A percentile compares a stretch with the other conserved stretches of the same genome.
Conservation (phyloP, 1,284 basidiomycete species). For the Ganoderma lucidum region DNA sequence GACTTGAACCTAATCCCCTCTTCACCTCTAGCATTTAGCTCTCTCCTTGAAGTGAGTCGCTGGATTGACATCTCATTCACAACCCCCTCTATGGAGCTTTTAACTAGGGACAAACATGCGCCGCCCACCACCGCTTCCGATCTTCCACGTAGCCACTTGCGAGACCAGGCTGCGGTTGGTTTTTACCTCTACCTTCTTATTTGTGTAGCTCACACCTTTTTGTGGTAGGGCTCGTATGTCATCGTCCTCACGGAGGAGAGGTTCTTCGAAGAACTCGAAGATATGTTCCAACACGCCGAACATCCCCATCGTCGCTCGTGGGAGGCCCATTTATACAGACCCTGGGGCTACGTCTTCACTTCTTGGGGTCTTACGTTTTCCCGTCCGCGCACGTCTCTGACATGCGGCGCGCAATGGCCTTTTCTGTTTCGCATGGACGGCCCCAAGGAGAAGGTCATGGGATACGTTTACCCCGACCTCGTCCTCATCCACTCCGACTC, state of each 20-base stretch:
- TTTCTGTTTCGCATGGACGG: background rate
- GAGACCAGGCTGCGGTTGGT: background rate
- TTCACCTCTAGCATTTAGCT: background rate
- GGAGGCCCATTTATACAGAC: background rate
- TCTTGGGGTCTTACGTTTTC: background rate
- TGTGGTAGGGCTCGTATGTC: background rate
- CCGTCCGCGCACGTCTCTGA: background rate
- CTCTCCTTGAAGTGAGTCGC: no score
- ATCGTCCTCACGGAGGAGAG: background rate
- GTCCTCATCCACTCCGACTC: background rate
- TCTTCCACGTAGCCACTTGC: background rate
- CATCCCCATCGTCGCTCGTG: background rate
- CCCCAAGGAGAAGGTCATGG: background rate
- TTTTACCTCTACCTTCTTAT: background rate
- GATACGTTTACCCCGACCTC: background rate
- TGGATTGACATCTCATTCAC: background rate
- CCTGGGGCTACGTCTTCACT: background rate
- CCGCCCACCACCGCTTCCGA: background rate
- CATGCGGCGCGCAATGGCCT: background rate
- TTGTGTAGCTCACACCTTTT: no score
- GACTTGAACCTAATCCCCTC: background rate
- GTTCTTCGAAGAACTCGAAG: background rate
- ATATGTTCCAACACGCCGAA: background rate
- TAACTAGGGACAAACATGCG: background rate
- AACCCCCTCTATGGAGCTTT: background rate